A percentile compares a stretch with the other conserved stretches of the same genome.
These are phyloP conservation scores for Erigeron canadensis DNA, from an alignment of 129 eudicot species.

Conservation along the genomic window DNA sequence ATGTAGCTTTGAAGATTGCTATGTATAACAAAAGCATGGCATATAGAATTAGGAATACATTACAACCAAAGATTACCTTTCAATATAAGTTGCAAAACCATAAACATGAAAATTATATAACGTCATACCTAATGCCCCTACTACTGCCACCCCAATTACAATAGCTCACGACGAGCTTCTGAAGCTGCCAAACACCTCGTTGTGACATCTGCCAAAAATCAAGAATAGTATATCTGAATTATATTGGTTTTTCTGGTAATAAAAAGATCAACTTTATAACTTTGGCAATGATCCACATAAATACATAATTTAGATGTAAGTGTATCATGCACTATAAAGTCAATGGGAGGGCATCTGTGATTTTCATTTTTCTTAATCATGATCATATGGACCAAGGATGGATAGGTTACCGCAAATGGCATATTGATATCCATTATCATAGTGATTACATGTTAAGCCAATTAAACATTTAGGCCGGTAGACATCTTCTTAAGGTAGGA, in stretches of 20 bases:
- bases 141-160: slow-evolving; percentile 93
- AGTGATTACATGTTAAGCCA: not conserved
- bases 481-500: not conserved
- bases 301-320: not conserved
- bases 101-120: not conserved
- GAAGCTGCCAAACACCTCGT: slow-evolving; percentile 86
- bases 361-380: not conserved
- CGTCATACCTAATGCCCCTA: slow-evolving; percentile 62
- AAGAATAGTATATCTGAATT: slow-evolving; percentile 9
- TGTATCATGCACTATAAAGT: not conserved
- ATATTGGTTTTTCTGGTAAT: not conserved
- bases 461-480: not conserved
- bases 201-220: slow-evolving; percentile 52
- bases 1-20: not conserved
- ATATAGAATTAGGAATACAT: not conserved
- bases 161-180: slow-evolving; percentile 69
- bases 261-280: not conserved
- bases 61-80: not conserved
- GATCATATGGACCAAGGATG: not conserved
- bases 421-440: not conserved
- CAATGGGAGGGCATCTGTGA: not conserved
- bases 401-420: slow-evolving; percentile 7
- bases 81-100: not conserved
- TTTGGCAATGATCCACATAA: not conserved
- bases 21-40: not conserved